Conservation (phyloP, 805 yeast genomes). For the Candida gorgasii region DNA sequence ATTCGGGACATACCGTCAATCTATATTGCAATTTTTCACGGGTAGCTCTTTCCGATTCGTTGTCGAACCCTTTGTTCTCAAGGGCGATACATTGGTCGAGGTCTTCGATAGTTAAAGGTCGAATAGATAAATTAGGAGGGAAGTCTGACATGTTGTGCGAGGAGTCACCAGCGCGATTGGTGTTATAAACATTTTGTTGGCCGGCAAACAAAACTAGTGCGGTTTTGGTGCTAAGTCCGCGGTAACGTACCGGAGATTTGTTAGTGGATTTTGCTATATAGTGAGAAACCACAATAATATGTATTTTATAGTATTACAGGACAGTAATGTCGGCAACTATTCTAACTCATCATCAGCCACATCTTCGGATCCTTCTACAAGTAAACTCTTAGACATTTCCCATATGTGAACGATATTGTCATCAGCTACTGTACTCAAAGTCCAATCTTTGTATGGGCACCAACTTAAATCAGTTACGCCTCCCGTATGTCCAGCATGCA, state of each 20-base stretch:
- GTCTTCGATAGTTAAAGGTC: constrained; percentile 82
- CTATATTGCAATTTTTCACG: constrained; percentile 66
- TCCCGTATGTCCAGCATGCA: constrained; percentile 91
- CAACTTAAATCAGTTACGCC: constrained; percentile 72
- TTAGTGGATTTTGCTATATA: no score
- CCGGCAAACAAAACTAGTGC: no score
- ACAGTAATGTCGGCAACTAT: constrained; percentile 1
- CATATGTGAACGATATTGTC: constrained; percentile 63
- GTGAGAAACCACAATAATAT: no score
- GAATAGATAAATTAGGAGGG: constrained; percentile 51
- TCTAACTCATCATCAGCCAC: constrained; percentile 8
- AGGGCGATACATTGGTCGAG: constrained; percentile 57
- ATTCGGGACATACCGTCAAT: constrained; percentile 81
- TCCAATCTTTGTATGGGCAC: constrained; percentile 75
- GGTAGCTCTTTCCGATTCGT: constrained; percentile 64
- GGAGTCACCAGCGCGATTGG: neutral
- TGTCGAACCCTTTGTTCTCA: constrained; percentile 69
- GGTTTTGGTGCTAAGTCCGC: neutral
- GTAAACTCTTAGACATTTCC: constrained; percentile 44
- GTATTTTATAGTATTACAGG: no score
- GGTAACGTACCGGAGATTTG: no score
- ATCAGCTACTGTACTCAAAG: constrained; percentile 63
- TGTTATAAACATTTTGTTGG: no score
- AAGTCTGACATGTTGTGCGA: constrained; percentile 38
- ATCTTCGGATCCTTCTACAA: constrained; percentile 22